Percentiles rank a stretch among this genome's conserved stretches.
Conservation (phyloP, 2,329 filamentous ascomycete genomes). For the Botrytis squamosa region DNA sequence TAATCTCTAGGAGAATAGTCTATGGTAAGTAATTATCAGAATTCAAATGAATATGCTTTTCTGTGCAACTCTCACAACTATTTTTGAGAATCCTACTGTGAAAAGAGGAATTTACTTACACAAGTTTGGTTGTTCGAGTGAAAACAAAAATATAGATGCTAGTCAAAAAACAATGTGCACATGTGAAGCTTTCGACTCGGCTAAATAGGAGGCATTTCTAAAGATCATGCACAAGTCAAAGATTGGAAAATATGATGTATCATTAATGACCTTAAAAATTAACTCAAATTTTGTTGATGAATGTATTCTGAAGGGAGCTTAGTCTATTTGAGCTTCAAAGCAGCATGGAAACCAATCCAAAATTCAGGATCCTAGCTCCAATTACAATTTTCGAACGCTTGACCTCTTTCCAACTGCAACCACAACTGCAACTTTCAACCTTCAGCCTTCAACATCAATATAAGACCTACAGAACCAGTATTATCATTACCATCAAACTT, state of each 20-base stretch:
- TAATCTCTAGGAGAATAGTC: too few species aligned
- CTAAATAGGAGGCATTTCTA: slow-evolving; percentile 5
- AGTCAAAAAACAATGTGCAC: neutral
- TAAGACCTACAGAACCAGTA: neutral
- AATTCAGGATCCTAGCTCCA: neutral
- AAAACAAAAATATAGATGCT: neutral
- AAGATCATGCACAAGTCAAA: neutral
- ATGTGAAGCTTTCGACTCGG: neutral
- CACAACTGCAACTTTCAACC: neutral
- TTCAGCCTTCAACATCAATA: neutral
- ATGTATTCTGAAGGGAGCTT: too few species aligned
- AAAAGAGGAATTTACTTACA: neutral
- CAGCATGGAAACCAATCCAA: neutral
- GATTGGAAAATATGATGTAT: neutral
- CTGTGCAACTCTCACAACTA: neutral
- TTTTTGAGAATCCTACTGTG: too few species aligned
- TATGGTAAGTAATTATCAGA: neutral
- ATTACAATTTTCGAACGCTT: neutral
- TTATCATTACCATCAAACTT: neutral
- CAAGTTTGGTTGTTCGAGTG: accelerated
- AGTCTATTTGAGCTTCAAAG: neutral
- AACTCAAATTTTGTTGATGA: too few species aligned
- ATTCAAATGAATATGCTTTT: neutral
- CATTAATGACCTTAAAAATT: accelerated
- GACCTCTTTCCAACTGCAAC: neutral